Base-by-base conservation (phyloP, 768 basidiomycete species). In the Lactifluus subvellereus region DNA sequence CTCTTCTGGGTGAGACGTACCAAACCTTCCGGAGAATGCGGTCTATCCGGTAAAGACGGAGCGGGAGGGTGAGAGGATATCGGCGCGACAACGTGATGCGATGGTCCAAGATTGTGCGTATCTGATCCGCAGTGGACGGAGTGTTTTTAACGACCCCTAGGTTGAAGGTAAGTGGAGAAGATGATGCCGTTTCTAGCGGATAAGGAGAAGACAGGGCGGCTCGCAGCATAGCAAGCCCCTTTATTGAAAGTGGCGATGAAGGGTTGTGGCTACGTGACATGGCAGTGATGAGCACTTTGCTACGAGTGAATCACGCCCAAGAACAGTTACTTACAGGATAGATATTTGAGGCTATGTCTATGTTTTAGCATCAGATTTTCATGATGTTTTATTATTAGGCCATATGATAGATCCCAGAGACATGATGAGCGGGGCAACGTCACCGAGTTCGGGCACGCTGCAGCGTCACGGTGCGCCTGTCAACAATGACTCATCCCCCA, bases 91-190 rank as follows among this genome's bases (percentile, higher is more conserved):
- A 74, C 65, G 14, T 71, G 70, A 6, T 70, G 68, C 2, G 72
- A 69, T 87, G 90, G 4, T 83, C 82, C 14, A 88, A 69, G 49
- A 91, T 90, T 14, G 82, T 85, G 35, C 74, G 75, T 40, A 91
- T 72, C 68, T 91, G 89, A 72, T 90, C 87, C 0, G 81, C 57
- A 0, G 82, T 91, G 3, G 89, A 88, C 0, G 80, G 77, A 6
- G 78, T 74, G 8, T 79, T 78, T 70, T 89, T 87, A 49, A 91
- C 75, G 30, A 91, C 84, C 59, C 89, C 84, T 20, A 91, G 81
- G 60, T 87, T 79, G 75, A 88, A 91, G 14, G 80, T 73, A 16
- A 91, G 81, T 0, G 89, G 86, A 3, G 77, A 71, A 0, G 77
- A 77, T 4, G 73, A 68, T 0, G 78, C 68, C 18, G 77, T 79